phyloP scores from a whole-genome alignment of 2,329 filamentous ascomycete genomes.

The Epichloe amarillans region DNA sequence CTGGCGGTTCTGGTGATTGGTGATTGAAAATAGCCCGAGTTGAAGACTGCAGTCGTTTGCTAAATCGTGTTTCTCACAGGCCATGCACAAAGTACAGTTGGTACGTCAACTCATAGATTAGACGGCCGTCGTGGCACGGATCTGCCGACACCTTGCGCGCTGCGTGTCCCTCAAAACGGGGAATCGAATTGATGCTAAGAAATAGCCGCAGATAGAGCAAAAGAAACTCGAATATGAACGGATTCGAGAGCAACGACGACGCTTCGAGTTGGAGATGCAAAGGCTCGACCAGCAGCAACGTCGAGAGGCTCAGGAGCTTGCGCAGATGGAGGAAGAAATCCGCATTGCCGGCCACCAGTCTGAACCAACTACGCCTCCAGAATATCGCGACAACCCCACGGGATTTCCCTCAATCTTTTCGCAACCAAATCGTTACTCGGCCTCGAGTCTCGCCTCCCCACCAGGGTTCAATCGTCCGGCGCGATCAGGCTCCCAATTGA shows the following conservation, averaged over 20 bases:
- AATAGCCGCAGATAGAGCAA: constrained; percentile 61
- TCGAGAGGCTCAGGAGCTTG: constrained; percentile 70
- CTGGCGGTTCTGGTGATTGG: neutral
- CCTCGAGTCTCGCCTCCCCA: constrained; percentile 73
- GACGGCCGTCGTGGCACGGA: neutral
- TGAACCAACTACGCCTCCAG: constrained; percentile 91
- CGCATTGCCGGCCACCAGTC: constrained; percentile 63
- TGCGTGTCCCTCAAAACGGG: neutral
- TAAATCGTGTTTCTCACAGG: constrained; percentile 25
- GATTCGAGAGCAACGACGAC: constrained; percentile 74
- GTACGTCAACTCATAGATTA: constrained; percentile 36
- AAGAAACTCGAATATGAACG: constrained; percentile 88
- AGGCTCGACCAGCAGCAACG: constrained; percentile 75
- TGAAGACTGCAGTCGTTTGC: neutral
- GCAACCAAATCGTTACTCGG: constrained; percentile 77
- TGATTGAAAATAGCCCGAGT: neutral
- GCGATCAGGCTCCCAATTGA: constrained; percentile 66
- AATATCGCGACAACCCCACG: constrained; percentile 60
- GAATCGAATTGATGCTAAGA: neutral
- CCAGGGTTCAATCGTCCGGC: constrained; percentile 62
- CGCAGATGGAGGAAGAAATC: constrained; percentile 66
- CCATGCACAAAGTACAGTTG: constrained; percentile 61
- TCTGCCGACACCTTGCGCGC: neutral
- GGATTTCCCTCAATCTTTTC: constrained; percentile 71
- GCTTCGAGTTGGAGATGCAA: constrained; percentile 87